Conservation (phyloP, 1,139 yeast species). For the Kodamaea fungicola region DNA sequence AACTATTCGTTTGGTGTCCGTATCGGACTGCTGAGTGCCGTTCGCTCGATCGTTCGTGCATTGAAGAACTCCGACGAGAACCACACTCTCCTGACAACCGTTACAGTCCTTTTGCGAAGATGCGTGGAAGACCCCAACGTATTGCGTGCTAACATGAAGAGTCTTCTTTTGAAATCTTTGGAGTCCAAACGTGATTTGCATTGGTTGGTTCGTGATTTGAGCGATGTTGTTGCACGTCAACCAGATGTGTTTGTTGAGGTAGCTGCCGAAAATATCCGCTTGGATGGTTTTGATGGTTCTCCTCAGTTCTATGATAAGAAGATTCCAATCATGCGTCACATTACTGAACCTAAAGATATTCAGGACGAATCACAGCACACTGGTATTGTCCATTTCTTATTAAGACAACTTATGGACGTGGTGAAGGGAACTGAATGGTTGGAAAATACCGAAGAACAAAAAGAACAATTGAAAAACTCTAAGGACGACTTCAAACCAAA, state of each 20-base stretch:
- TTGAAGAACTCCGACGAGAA: constrained; percentile 11
- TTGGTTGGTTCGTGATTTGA: constrained; percentile 51
- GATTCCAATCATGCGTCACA: constrained; percentile 7
- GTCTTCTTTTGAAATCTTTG: constrained; percentile 3
- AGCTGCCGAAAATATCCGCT: constrained; percentile 45
- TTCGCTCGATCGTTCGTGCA: constrained; percentile 17
- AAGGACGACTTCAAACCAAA: constrained; percentile 13
- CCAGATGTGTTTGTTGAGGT: constrained; percentile 54
- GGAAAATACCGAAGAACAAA: constrained; percentile 24
- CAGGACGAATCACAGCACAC: constrained; percentile 27
- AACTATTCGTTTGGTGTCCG: constrained; percentile 34
- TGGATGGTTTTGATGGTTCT: constrained; percentile 48
- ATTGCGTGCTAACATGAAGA: constrained; percentile 45
- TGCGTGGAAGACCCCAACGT: constrained; percentile 63
- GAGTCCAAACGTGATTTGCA: constrained; percentile 44
- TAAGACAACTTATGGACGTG: constrained; percentile 62
- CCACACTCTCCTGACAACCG: constrained; percentile 10
- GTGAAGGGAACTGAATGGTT: constrained; percentile 48
- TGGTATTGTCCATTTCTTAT: constrained; percentile 59
- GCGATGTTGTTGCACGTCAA: constrained; percentile 56
- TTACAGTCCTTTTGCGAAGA: constrained; percentile 55
- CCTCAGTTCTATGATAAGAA: constrained; percentile 12
- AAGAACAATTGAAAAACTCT: constrained; percentile 7
- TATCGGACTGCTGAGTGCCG: constrained; percentile 43
- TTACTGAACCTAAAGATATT: constrained; percentile 19